phyloP scores from a whole-genome alignment of 306 rosid species.

The Dicorynia guianensis region DNA sequence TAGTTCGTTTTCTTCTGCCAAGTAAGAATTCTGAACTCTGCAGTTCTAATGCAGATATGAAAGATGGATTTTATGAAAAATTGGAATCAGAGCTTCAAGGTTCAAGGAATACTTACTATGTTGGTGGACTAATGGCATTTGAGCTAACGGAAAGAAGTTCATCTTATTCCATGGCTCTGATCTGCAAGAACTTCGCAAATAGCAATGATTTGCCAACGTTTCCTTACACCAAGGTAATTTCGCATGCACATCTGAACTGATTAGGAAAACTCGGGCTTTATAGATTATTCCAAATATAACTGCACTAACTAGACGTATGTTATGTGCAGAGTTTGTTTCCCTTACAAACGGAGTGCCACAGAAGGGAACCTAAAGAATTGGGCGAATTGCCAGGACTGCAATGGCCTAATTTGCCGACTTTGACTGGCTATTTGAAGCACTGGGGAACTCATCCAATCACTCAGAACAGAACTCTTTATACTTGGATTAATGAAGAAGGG shows the following conservation, averaged over 20 bases:
- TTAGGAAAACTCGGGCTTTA: background rate
- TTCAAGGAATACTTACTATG: constrained; percentile 76
- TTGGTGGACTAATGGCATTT: constrained; percentile 94
- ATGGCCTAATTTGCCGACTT: constrained; percentile 72
- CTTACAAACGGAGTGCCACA: constrained; percentile 51
- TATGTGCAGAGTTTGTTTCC: constrained; percentile 71
- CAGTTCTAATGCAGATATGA: constrained; percentile 67
- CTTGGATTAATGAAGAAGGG: constrained; percentile 92
- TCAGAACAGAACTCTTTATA: constrained; percentile 64
- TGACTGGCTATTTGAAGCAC: constrained; percentile 73
- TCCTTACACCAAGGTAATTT: constrained; percentile 82
- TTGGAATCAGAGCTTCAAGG: constrained; percentile 89
- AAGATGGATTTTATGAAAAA: constrained; percentile 81
- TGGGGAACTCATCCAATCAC: constrained; percentile 80
- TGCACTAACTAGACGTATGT: constrained; percentile 29
- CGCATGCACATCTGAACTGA: background rate
- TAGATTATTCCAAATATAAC: constrained; percentile 16
- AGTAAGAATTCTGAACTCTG: constrained; percentile 38
- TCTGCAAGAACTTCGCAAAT: constrained; percentile 85
- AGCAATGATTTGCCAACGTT: constrained; percentile 58
- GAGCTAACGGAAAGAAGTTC: constrained; percentile 96
- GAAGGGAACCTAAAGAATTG: constrained; percentile 50
- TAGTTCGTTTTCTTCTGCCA: constrained; percentile 16
- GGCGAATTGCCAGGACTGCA: constrained; percentile 67
- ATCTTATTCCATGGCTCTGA: constrained; percentile 81